Percentiles rank a stretch among this genome's conserved stretches.
phyloP scores from a whole-genome alignment of 2,329 filamentous ascomycete genomes.

The Aspergillus amoenus region DNA sequence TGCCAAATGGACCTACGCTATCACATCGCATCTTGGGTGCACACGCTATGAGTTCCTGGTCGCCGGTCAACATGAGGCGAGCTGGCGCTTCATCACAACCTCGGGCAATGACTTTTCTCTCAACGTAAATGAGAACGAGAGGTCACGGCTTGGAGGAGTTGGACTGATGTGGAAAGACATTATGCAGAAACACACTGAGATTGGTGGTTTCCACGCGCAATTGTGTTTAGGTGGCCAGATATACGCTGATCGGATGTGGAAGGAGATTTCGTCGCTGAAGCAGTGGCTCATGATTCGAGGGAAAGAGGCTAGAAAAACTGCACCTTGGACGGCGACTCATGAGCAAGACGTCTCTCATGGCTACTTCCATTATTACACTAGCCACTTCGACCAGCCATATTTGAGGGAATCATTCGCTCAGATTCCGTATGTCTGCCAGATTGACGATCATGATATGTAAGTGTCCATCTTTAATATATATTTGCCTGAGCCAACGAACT shows the following conservation, averaged over 20 bases:
- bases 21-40: constrained; percentile 94
- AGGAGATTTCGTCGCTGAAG: constrained; percentile 87
- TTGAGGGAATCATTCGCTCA: constrained; percentile 94
- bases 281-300: constrained; percentile 94
- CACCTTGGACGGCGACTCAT: constrained; percentile 88
- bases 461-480: constrained; percentile 37
- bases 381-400: constrained; percentile 96
- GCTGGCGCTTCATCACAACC: constrained; percentile 94
- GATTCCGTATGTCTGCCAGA: constrained; percentile 87
- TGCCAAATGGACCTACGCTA: constrained; percentile 95
- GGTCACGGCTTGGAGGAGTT: constrained; percentile 80
- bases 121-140: constrained; percentile 80
- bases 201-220: constrained; percentile 92
- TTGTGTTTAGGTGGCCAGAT: constrained; percentile 92
- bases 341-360: constrained; percentile 95
- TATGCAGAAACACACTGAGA: constrained; percentile 93
- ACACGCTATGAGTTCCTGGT: constrained; percentile 98
- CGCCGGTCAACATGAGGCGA: constrained; percentile 82
- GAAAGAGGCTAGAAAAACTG: constrained; percentile 87
- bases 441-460: constrained; percentile 98
- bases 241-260: constrained; percentile 93
- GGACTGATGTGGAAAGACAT: constrained; percentile 99
- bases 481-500: constrained; percentile 1
- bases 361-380: constrained; percentile 98
- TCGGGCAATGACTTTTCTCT: constrained; percentile 95